Evolutionary conservation across 345 rosid genomes (phyloP).

Genomic region (Firmiana major): DNA sequence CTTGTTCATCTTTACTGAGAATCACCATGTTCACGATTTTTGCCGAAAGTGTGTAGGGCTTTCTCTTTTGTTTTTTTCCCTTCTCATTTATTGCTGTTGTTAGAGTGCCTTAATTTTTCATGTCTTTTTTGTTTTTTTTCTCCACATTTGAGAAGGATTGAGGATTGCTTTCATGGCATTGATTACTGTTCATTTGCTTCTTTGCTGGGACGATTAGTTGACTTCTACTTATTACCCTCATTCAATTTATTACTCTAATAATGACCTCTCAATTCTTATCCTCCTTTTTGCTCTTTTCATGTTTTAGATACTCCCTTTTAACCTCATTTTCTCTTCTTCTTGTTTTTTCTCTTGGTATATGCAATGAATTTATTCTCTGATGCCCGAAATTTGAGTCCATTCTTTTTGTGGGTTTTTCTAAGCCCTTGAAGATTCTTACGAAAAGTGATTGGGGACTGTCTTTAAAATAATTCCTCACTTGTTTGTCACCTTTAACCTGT

Average conservation of each 20-base stretch:
- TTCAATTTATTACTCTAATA: conserved; percentile 35
- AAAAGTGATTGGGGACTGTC: conserved; percentile 16
- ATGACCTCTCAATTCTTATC: conserved; percentile 24
- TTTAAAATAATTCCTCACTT: conserved; percentile 1
- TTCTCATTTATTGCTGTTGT: conserved; percentile 36
- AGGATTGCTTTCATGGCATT: conserved; percentile 35
- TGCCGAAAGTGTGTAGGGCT: conserved; percentile 4
- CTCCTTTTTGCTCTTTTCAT: conserved; percentile 20
- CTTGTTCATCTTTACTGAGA: conserved; percentile 23
- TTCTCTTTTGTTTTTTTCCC: conserved; percentile 2
- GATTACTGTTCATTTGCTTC: conserved; percentile 32
- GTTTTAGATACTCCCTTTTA: conserved; percentile 14
- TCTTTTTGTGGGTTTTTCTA: conserved; percentile 16
- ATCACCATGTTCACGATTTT: conserved; percentile 2
- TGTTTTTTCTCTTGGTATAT: conserved; percentile 8
- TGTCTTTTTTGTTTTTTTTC: conserved; percentile 27
- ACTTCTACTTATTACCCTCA: conserved; percentile 20
- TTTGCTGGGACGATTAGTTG: conserved; percentile 25
- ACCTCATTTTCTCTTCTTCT: conserved; percentile 13
- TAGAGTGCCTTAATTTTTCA: conserved; percentile 25
- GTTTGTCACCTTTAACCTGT: not conserved
- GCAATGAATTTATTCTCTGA: conserved; percentile 21
- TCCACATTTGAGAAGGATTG: conserved; percentile 29
- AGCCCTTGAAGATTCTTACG: conserved; percentile 9
- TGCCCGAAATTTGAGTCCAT: not conserved